Evolutionary conservation across 2,329 filamentous ascomycete genomes (phyloP), one percentile per base, ranked within the genome.

Genomic region (Calonectria multiphialidica): DNA sequence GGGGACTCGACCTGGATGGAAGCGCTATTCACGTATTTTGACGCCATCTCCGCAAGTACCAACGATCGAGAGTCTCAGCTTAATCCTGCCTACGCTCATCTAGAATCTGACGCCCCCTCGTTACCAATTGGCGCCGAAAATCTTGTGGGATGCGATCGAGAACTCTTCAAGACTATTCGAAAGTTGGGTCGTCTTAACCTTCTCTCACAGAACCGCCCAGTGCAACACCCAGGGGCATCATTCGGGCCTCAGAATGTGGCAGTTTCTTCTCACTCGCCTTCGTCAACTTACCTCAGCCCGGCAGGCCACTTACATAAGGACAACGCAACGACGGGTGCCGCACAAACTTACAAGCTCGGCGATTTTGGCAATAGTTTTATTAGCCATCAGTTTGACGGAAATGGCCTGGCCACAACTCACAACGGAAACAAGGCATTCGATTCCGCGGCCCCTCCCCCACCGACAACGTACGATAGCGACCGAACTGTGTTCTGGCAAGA

Each of bases 11-110:
- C 92, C 15, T 98, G 96, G 96, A 96, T 98, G 86, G 94, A 97
- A 79, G 92, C 95, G 49, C 92, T 98, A 77, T 98, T 98, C 80
- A 97, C 95, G 40, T 98, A 96, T 88, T 97, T 98, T 81, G 96
- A 98, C 82, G 95, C 96, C 68, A 95, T 98, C 85, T 95, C 95
- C 0, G 95, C 95, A 45, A 96, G 94, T 65, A 95, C 98, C 81
- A 98, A 98, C 78, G 94, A 98, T 83, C 92, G 96, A 64, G 96
- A 98, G 83, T 92, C 94, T 35, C 95, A 98, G 82, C 90, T 98
- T 21, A 88, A 92, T 74, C 90, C 91, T 15, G 87, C 90, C 33
- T 91, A 94, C 79, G 90, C 93, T 76, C 94, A 85, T 12, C 81
- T 87, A 18, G 80, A 84, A 57, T 80, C 86, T 1, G 88, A 89